Base-by-base conservation (phyloP, 305 asterid genomes). In the Fraxinus floribunda region DNA sequence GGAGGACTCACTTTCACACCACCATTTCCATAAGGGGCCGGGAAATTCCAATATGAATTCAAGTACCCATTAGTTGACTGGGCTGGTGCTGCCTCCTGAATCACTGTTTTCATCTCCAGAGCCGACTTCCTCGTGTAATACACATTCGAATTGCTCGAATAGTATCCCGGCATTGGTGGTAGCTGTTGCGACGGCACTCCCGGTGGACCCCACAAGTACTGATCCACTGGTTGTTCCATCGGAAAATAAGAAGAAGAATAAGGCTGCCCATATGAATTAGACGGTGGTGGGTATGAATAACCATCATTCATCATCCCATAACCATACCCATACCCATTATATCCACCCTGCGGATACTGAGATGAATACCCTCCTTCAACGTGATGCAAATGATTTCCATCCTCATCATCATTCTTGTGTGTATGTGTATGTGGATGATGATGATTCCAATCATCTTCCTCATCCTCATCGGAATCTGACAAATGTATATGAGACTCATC, bases 61-160 rank as follows among this genome's bases (percentile, higher is more conserved):
- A 94, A 86, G 86, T 90, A 91, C 7, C 90, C 98, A 80, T 87
- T 90, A 13, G 86, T 38, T 26, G 93, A 84, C 57, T 83, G 90
- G 80, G 86, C 78, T 55, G 90, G 92, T 11, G 97, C 74, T 8
- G 38, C 90, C 81, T 90, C 90, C 20, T 91, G 98, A 75, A 96
- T 80, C 79, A 96, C 97, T 24, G 98, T 96, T 57, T 36, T 93
- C 80, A 88, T 70, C 82, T 80, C 88, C 7, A 97, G 93, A 32
- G 95, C 89, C 10, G 97, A 81, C 75, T 81, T 96, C 89, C 91
- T 96, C 99, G 91, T 96, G 87, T 91, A 94, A 77, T 91, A 87
- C 55, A 89, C 87, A 87, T 87, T 92, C n/a, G 91, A 72, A 79
- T 83, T 90, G 30, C 77, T 85, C 4, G 89, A 38, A 57, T 72